phyloP scores from a whole-genome alignment of 805 yeast genomes.

The Wickerhamomyces chaumierensis region DNA sequence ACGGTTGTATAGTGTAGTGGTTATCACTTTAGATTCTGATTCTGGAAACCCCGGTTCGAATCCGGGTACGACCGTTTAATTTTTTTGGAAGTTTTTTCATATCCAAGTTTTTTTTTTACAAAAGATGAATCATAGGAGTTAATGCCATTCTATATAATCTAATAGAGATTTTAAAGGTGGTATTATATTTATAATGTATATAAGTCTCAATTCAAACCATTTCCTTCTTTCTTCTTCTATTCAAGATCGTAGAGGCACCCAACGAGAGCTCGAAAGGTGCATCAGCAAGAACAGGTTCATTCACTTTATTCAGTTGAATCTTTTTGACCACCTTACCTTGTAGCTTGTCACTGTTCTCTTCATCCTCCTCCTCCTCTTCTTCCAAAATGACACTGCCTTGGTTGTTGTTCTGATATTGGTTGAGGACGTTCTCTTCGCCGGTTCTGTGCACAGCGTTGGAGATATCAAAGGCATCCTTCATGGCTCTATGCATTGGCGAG shows the following conservation, averaged over 20 bases:
- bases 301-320: slow-evolving; percentile 7
- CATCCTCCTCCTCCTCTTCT: slow-evolving; percentile 18
- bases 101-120: too few relatives aligned
- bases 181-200: too few relatives aligned
- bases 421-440: slow-evolving; percentile 16
- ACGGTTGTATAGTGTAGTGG: slow-evolving; percentile 17
- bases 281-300: slow-evolving; percentile 6
- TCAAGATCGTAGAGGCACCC: slow-evolving; percentile 28
- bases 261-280: slow-evolving; percentile 25
- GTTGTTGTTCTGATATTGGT: slow-evolving; percentile 4
- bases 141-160: too few relatives aligned
- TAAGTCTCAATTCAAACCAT: too few relatives aligned
- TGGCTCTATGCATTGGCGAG: slow-evolving; percentile 68
- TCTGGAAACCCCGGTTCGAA: slow-evolving; percentile 24
- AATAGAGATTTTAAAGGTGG: too few relatives aligned
- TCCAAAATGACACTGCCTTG: slow-evolving; percentile 9
- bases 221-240: slow-evolving; percentile 25
- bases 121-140: too few relatives aligned
- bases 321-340: slow-evolving; percentile 11
- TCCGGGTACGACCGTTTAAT: slow-evolving; percentile 21
- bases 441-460: slow-evolving; percentile 74
- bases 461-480: slow-evolving; percentile 80
- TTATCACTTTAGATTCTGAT: slow-evolving; percentile 23
- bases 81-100: too few relatives aligned
- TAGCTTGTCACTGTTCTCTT: slow-evolving; percentile 2